Evolutionary conservation across 352 stramenopile species (phyloP).

Genomic region (Globisporangium takayamanum): DNA sequence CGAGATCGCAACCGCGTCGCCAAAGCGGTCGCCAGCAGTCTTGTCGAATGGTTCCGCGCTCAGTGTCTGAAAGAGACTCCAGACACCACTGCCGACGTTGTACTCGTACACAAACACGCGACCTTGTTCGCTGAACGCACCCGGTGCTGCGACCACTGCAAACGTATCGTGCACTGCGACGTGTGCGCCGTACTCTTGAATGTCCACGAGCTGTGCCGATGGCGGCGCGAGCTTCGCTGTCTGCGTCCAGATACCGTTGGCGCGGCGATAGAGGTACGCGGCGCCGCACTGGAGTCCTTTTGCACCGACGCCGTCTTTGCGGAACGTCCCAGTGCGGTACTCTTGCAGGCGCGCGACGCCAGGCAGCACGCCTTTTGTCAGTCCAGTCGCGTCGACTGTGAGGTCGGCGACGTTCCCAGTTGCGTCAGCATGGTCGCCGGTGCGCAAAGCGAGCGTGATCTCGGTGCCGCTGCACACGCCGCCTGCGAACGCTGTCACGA

Average conservation of each 20-base stretch:
- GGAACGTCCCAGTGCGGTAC: constrained; percentile 52
- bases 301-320: constrained; percentile 38
- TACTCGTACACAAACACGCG: constrained; percentile 76
- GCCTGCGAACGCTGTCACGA: constrained; percentile 40
- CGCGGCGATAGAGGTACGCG: constrained; percentile 52
- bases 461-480: constrained; percentile 40
- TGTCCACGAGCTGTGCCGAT: constrained; percentile 21
- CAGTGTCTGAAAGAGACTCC: constrained; percentile 66
- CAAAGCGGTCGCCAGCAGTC: constrained; percentile 55
- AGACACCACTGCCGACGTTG: constrained; percentile 27
- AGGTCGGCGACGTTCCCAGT: constrained; percentile 56
- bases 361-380: constrained; percentile 35
- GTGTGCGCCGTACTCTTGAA: constrained; percentile 50
- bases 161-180: constrained; percentile 48
- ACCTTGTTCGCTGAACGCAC: constrained; percentile 43
- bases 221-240: constrained; percentile 48
- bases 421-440: constrained; percentile 47
- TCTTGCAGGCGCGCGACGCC: constrained; percentile 37
- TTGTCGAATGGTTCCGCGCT: constrained; percentile 38
- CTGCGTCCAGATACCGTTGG: constrained; percentile 44
- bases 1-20: constrained; percentile 59
- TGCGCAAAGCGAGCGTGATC: constrained; percentile 48
- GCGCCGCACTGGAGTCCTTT: constrained; percentile 72
- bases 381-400: constrained; percentile 27
- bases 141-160: constrained; percentile 55